Evolutionary conservation across 371 early-diverging fungal genomes (phyloP).

Genomic region (Thermomucor indicae-seudaticae): DNA sequence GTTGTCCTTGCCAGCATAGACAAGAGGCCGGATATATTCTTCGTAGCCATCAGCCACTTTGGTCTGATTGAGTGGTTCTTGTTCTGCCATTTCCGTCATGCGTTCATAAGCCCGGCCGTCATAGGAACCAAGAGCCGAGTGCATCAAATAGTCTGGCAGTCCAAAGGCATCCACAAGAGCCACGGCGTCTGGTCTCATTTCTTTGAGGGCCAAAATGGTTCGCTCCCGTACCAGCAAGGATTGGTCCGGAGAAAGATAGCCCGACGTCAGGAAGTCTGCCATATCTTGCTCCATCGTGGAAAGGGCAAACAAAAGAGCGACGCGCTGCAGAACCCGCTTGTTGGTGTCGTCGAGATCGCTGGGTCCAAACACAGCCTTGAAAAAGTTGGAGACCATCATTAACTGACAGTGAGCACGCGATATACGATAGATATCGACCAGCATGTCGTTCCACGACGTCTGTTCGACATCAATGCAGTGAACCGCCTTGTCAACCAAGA

Average conservation of each 20-base stretch:
- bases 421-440: slow-evolving; percentile 52
- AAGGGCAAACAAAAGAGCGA: slow-evolving; percentile 38
- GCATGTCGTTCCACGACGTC: slow-evolving; percentile 43
- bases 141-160: slow-evolving; percentile 63
- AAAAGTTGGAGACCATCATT: slow-evolving; percentile 56
- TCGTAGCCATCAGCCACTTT: slow-evolving; percentile 50
- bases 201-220: slow-evolving; percentile 38
- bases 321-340: slow-evolving; percentile 6
- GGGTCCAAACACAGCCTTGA: slow-evolving; percentile 36
- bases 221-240: slow-evolving; percentile 41
- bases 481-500: slow-evolving; percentile 32
- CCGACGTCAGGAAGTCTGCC: slow-evolving; percentile 58
- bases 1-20: slow-evolving; percentile 29
- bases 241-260: slow-evolving; percentile 48
- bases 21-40: slow-evolving; percentile 48
- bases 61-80: slow-evolving; percentile 63
- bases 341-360: background rate
- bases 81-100: slow-evolving; percentile 60
- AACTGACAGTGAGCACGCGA: slow-evolving; percentile 67
- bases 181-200: slow-evolving; percentile 67
- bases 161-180: slow-evolving; percentile 72
- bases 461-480: slow-evolving; percentile 31
- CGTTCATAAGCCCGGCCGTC: slow-evolving; percentile 73
- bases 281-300: slow-evolving; percentile 61
- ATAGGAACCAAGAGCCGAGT: slow-evolving; percentile 68